Evolutionary conservation across 495 filamentous ascomycete species (phyloP).

Genomic region (Penicillium antarcticum): DNA sequence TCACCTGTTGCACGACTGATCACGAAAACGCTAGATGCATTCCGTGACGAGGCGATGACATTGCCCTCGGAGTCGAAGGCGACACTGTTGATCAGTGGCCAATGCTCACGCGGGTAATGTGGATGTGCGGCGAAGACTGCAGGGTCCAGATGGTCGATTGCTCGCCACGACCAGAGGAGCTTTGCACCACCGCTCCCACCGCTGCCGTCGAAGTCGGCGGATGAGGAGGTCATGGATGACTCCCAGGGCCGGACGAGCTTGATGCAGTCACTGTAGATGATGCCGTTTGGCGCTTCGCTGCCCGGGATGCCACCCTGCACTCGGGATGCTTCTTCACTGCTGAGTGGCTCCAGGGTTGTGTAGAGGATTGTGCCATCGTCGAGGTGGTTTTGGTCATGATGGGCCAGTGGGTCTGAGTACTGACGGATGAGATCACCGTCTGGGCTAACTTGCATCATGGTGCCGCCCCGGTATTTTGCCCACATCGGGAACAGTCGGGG

Average conservation of each 20-base stretch:
- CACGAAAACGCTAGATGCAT: slow-evolving; percentile 39
- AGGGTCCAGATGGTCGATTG: slow-evolving; percentile 35
- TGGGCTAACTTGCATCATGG: slow-evolving; percentile 41
- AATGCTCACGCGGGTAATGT: slow-evolving; percentile 45
- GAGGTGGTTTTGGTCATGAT: slow-evolving; percentile 47
- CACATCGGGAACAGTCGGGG: slow-evolving; percentile 42
- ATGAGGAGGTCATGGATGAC: slow-evolving; percentile 13
- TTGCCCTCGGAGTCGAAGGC: slow-evolving; percentile 33
- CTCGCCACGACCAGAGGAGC: slow-evolving; percentile 44
- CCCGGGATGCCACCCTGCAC: slow-evolving; percentile 38
- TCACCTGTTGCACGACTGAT: slow-evolving; percentile 35
- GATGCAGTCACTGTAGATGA: slow-evolving; percentile 43
- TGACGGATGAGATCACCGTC: slow-evolving; percentile 34
- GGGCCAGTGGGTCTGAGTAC: slow-evolving; percentile 38
- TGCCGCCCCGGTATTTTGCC: slow-evolving; percentile 44
- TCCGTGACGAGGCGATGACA: slow-evolving; percentile 42
- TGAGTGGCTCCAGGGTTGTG: slow-evolving; percentile 39
- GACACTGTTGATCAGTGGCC: slow-evolving; percentile 43
- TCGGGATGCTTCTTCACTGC: slow-evolving; percentile 25
- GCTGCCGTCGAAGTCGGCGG: slow-evolving; percentile 20
- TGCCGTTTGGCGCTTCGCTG: slow-evolving; percentile 35
- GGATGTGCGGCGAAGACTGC: slow-evolving; percentile 32
- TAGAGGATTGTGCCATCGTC: slow-evolving; percentile 42
- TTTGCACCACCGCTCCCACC: slow-evolving; percentile 24
- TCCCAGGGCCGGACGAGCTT: slow-evolving; percentile 35